Evolutionary conservation across 306 rosid species (phyloP).

Genomic region (Rosa rugosa): DNA sequence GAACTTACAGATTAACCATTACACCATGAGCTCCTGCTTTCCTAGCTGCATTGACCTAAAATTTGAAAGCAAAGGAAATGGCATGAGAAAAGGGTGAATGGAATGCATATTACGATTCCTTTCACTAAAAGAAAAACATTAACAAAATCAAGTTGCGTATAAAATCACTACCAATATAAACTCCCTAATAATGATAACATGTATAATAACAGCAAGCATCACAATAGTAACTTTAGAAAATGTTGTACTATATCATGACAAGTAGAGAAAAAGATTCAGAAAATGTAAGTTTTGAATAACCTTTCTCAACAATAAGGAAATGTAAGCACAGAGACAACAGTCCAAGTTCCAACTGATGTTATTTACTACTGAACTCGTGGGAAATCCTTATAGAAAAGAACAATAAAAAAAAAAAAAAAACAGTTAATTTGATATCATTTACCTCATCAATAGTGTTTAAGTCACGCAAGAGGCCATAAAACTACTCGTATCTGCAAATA

Average conservation of each 20-base stretch:
- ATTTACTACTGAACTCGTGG: neutral
- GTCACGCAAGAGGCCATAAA: conserved; percentile 87
- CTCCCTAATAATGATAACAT: neutral
- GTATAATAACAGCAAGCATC: neutral
- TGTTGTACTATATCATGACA: neutral
- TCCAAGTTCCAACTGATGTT: neutral
- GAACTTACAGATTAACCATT: too few relatives aligned
- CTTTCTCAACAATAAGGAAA: neutral
- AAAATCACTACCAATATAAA: neutral
- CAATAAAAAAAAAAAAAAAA: neutral
- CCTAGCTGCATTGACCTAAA: conserved; percentile 78
- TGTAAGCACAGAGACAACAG: neutral
- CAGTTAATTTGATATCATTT: conserved; percentile 30
- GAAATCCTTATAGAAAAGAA: neutral
- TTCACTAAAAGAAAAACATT: neutral
- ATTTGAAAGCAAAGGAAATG: conserved; percentile 17
- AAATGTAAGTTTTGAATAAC: neutral
- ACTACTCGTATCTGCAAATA: conserved; percentile 79
- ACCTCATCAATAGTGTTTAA: conserved; percentile 83
- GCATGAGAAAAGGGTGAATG: conserved; percentile 10
- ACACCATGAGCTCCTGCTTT: conserved; percentile 93
- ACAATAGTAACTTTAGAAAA: neutral
- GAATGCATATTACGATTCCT: neutral
- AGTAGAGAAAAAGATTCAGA: neutral
- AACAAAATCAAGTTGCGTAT: neutral